phyloP scores from a whole-genome alignment of 2,329 filamentous ascomycete genomes.

The Aspergillus tamarii region DNA sequence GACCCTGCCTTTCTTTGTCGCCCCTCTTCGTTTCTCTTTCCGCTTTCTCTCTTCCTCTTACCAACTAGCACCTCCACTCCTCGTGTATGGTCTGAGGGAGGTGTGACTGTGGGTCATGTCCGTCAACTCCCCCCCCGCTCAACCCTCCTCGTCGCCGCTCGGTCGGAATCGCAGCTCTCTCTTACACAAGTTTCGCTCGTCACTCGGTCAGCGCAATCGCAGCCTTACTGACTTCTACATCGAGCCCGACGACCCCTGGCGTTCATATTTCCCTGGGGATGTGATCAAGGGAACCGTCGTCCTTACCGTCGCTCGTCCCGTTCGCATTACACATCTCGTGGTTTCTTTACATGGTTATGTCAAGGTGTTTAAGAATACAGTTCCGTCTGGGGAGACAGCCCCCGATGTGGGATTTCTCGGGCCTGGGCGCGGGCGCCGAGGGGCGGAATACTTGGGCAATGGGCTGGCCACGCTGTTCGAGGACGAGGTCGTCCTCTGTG shows the following conservation, averaged over 20 bases:
- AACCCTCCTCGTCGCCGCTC: slow-evolving; percentile 38
- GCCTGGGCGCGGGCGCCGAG: slow-evolving; percentile 56
- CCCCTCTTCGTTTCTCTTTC: slow-evolving; percentile 1
- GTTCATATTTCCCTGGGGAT: slow-evolving; percentile 65
- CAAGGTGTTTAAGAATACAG: slow-evolving; percentile 66
- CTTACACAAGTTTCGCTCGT: slow-evolving; percentile 59
- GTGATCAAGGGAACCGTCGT: slow-evolving; percentile 63
- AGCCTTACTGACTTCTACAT: slow-evolving; percentile 65
- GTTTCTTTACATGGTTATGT: slow-evolving; percentile 66
- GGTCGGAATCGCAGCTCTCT: slow-evolving; percentile 47
- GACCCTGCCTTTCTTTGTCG: slow-evolving; percentile 1
- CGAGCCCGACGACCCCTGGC: slow-evolving; percentile 65
- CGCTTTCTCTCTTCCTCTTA: slow-evolving; percentile 4
- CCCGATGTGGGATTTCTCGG: slow-evolving; percentile 55
- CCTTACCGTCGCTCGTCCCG: slow-evolving; percentile 62
- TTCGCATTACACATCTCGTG: slow-evolving; percentile 66
- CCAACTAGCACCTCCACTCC: slow-evolving; percentile 14
- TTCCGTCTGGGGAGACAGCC: slow-evolving; percentile 57
- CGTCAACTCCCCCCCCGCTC: slow-evolving; percentile 38
- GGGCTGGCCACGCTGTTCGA: slow-evolving; percentile 67
- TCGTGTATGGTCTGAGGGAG: slow-evolving; percentile 40
- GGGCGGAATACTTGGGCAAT: slow-evolving; percentile 63
- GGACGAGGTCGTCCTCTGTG: slow-evolving; percentile 66
- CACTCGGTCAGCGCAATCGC: slow-evolving; percentile 57
- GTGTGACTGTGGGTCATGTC: slow-evolving; percentile 44